A percentile compares a stretch with the other conserved stretches of the same genome.
Conservation (phyloP, 2,329 filamentous ascomycete genomes). For the Zymoseptoria brevis region DNA sequence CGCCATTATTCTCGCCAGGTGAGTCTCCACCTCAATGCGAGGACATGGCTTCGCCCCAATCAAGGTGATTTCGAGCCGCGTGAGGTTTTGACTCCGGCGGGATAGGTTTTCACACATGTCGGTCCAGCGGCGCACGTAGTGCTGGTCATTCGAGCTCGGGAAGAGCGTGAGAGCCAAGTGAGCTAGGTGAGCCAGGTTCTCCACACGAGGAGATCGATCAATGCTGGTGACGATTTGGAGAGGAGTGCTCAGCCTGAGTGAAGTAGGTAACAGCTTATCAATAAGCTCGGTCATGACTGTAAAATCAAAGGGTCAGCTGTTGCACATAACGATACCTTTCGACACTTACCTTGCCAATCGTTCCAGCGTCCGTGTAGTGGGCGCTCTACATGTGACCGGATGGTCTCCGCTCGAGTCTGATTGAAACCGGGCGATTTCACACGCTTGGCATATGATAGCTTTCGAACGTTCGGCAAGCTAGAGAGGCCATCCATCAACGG, state of each 20-base stretch:
- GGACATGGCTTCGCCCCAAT: not conserved
- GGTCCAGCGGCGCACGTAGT: not conserved
- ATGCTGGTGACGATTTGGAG: not conserved
- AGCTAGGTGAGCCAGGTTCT: not conserved
- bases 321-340: no score
- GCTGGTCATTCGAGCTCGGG: not conserved
- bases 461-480: not conserved
- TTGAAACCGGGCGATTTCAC: not conserved
- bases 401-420: not conserved
- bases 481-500: constrained; percentile 1
- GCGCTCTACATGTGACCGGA: not conserved
- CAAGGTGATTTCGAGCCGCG: not conserved
- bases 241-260: not conserved
- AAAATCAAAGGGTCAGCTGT: no score
- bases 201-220: not conserved
- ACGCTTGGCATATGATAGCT: not conserved
- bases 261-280: not conserved
- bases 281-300: not conserved
- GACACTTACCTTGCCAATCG: not conserved
- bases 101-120: not conserved
- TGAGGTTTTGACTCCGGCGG: not conserved
- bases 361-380: not conserved
- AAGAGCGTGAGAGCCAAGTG: not conserved
- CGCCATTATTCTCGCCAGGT: not conserved
- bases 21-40: not conserved